Evolutionary conservation across 164 flowering plant genomes (phyloP).

Genomic region (Brasenia schreberi): DNA sequence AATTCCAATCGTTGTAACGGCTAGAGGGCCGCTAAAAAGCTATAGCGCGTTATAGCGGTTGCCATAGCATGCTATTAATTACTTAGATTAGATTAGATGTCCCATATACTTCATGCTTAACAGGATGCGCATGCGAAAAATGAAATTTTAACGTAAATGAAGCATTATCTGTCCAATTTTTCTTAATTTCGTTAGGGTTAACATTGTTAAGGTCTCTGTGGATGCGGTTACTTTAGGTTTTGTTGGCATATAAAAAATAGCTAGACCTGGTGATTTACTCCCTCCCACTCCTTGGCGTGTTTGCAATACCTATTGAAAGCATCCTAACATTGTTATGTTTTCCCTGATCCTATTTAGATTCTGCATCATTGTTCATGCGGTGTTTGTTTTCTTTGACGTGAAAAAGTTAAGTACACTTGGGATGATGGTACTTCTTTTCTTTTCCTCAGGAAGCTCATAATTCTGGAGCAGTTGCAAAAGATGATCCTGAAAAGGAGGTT

Average conservation of each 20-base stretch:
- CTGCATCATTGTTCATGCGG: neutral
- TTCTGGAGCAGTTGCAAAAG: constrained; percentile 24
- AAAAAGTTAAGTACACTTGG: neutral
- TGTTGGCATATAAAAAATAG: neutral
- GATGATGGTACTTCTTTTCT: neutral
- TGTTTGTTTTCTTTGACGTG: neutral
- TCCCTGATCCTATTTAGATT: neutral
- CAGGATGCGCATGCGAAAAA: too few relatives aligned
- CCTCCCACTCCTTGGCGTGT: neutral
- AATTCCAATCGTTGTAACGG: too few relatives aligned
- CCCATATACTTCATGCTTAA: too few relatives aligned
- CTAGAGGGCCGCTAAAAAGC: too few relatives aligned
- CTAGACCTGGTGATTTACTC: neutral
- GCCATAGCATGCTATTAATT: too few relatives aligned
- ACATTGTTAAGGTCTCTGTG: neutral
- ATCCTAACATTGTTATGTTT: neutral
- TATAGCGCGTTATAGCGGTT: too few relatives aligned
- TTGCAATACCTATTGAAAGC: neutral
- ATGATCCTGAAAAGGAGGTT: constrained; percentile 47
- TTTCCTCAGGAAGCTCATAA: constrained; percentile 13
- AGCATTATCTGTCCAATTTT: too few relatives aligned
- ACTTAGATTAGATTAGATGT: too few relatives aligned
- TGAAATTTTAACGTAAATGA: too few relatives aligned
- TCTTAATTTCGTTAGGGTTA: too few relatives aligned
- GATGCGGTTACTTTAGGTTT: neutral